A percentile compares a stretch with the other conserved stretches of the same genome.
These are phyloP conservation scores for Leccinum boreale DNA, from an alignment of 768 basidiomycete species.

Conservation along the genomic window DNA sequence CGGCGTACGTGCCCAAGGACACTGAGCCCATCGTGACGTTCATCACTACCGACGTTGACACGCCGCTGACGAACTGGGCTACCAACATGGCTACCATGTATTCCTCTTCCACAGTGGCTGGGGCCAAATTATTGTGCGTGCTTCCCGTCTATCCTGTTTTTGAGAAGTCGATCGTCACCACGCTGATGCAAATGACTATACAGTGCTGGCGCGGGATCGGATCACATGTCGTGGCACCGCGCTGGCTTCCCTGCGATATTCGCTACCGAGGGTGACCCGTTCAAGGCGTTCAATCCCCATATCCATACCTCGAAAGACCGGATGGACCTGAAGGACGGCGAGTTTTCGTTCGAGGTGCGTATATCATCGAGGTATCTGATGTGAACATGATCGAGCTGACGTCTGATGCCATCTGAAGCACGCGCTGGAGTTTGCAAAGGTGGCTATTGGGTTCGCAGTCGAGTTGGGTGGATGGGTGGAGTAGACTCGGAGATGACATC, in stretches of 20 bases:
- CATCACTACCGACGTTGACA: slow-evolving; percentile 39
- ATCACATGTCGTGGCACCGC: slow-evolving; percentile 47
- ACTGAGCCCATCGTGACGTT: slow-evolving; percentile 14
- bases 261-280: slow-evolving; percentile 43
- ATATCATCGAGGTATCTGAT: neutral
- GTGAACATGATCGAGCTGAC: neutral
- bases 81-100: slow-evolving; percentile 34
- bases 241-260: slow-evolving; percentile 39
- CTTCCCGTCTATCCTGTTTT: neutral
- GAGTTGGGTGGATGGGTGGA: slow-evolving; percentile 38
- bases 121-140: slow-evolving; percentile 32
- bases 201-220: slow-evolving; percentile 11
- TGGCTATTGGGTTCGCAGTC: slow-evolving; percentile 55
- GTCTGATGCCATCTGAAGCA: neutral
- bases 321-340: slow-evolving; percentile 29
- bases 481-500: neutral
- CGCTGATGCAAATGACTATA: neutral
- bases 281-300: slow-evolving; percentile 39
- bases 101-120: slow-evolving; percentile 12
- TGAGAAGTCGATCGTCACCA: neutral
- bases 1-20: slow-evolving; percentile 28
- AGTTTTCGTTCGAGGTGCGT: slow-evolving; percentile 41
- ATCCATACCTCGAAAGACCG: slow-evolving; percentile 34
- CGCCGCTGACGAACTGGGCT: slow-evolving; percentile 42
- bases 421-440: slow-evolving; percentile 52